A percentile compares a stretch with the other conserved stretches of the same genome.
These are phyloP conservation scores for Pyrenophora tritici-repentis DNA, from an alignment of 2,329 filamentous ascomycete genomes.

Conservation along the genomic window DNA sequence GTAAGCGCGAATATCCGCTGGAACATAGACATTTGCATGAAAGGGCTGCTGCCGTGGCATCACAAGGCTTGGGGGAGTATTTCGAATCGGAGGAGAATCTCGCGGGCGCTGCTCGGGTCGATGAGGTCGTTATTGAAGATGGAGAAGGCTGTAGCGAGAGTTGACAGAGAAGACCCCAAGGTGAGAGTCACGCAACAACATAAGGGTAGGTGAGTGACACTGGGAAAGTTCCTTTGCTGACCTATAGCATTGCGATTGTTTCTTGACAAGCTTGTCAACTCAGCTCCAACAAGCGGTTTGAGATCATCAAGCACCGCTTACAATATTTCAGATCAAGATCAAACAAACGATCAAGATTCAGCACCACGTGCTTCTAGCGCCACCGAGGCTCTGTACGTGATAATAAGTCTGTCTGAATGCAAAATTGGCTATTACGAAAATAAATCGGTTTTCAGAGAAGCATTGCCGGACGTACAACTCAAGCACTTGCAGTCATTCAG, in stretches of 20 bases:
- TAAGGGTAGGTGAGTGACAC: no score
- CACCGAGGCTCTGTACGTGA: no score
- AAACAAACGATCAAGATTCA: neutral
- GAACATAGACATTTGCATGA: neutral
- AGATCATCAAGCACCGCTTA: conserved; percentile 8
- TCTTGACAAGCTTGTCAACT: neutral
- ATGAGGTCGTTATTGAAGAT: no score
- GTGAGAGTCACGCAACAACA: no score
- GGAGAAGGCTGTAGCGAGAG: no score
- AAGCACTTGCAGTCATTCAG: no score
- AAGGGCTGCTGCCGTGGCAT: conserved; percentile 2
- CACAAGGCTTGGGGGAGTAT: neutral
- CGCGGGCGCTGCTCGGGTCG: no score
- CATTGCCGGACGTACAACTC: neutral
- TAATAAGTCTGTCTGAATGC: no score
- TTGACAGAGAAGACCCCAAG: no score
- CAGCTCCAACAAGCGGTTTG: conserved; percentile 11
- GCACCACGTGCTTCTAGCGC: neutral
- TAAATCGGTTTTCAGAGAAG: neutral
- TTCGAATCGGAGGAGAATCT: no score
- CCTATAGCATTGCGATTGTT: neutral
- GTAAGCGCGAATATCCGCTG: neutral
- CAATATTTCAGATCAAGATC: neutral
- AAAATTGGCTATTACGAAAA: neutral
- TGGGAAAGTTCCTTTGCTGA: no score